Conservation (phyloP, 495 filamentous ascomycete genomes). For the Podospora pseudoanserina region DNA sequence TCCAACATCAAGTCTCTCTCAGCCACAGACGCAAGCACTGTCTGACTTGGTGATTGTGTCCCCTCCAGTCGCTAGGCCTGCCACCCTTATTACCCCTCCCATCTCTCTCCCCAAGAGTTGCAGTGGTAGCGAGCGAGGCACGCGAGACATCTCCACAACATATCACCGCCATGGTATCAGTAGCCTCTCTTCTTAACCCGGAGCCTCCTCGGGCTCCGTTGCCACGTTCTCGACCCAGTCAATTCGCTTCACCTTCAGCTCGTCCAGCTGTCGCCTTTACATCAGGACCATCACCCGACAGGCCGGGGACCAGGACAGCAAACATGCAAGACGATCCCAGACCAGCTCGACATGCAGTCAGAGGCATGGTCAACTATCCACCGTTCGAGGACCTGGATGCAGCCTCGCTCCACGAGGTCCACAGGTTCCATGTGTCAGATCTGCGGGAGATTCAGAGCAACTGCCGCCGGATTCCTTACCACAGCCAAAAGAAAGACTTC, state of each 20-base stretch:
- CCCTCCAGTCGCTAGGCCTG: constrained; percentile 12
- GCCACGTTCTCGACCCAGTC: constrained; percentile 17
- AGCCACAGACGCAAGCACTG: constrained; percentile 32
- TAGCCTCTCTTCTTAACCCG: constrained; percentile 62
- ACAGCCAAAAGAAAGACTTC: constrained; percentile 87
- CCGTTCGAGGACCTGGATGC: constrained; percentile 63
- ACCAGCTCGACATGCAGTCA: constrained; percentile 52
- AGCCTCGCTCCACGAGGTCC: constrained; percentile 51
- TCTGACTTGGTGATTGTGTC: constrained; percentile 33
- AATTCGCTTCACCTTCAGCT: constrained; percentile 25
- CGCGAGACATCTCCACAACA: constrained; percentile 24
- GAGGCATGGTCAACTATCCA: constrained; percentile 57
- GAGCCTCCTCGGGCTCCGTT: constrained; percentile 38
- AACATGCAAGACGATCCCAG: not conserved
- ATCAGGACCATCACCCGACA: constrained; percentile 29
- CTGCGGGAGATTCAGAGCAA: constrained; percentile 65
- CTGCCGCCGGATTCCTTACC: constrained; percentile 82
- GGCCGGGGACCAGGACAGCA: constrained; percentile 24
- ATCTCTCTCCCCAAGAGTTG: constrained; percentile 21
- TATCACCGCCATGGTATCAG: constrained; percentile 48
- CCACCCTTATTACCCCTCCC: constrained; percentile 29
- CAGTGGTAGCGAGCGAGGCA: constrained; percentile 15
- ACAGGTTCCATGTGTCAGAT: constrained; percentile 61
- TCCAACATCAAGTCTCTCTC: constrained; percentile 16
- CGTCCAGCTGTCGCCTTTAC: constrained; percentile 23